Base-by-base conservation (phyloP, 83 land plant genomes). In the Thuja plicata region DNA sequence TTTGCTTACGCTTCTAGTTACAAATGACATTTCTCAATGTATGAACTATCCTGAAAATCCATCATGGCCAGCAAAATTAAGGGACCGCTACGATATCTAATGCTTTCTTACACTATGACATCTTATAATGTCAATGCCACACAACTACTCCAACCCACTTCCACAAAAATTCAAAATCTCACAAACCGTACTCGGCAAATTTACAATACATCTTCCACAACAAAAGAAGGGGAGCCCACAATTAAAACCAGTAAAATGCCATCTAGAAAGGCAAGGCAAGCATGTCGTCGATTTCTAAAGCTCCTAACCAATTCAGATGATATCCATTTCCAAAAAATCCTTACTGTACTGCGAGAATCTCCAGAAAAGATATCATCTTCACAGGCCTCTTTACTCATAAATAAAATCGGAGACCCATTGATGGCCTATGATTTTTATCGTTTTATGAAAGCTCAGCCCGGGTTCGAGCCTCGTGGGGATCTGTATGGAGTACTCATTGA, bases 391-490 rank as follows among this genome's bases (percentile, higher is more conserved):
- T 12, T n/a, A 37, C 85, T 83, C n/a, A 83, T 83, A n/a, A n/a
- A 27, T 40, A 48, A 83, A 27, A 83, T 83, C 7, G 85, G 85
- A 46, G 85, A 83, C 55, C 52, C 85, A 41, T 80, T 80, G 24
- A 80, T 80, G 84, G 48, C 46, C 9, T 80, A 80, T 8, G 84
- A 80, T 41, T 80, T 80, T 41, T 80, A 80, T 27, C 84, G 84
- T 27, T 80, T 21, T 41, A 41, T 80, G 48, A 80, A 19, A 83
- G 85, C 17, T 3, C 52, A 83, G 48, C 30, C 10, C 55, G 52
- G 35, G 55, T 83, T 83, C 54, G 85, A 45, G 17, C 85, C 85
- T 10, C 55, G 5, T 1, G 35, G 48, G 54, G 54, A 48, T 83
- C 85, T 83, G 55, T 46, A 83, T 30, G 85, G n/a, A 83, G 85